Percentiles rank a stretch among this genome's conserved stretches.
Evolutionary conservation across 202 grass and related monocot species (phyloP).

Genomic region (Bolboschoenoplectus hybrid): DNA sequence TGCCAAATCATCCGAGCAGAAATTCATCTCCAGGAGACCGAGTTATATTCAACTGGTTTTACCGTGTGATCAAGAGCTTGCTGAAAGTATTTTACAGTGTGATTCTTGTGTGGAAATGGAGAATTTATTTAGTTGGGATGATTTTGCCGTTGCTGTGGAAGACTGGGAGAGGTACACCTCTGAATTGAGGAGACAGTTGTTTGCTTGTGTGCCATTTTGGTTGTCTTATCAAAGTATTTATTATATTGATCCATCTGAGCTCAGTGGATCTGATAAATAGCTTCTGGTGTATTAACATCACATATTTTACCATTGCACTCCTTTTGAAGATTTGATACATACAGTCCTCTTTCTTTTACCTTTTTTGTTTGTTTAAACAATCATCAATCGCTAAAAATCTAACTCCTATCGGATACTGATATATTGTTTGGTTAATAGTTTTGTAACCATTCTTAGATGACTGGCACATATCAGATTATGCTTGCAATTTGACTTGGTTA

Average conservation of each 20-base stretch:
- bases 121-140: conserved; percentile 51
- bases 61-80: conserved; percentile 50
- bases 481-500: background rate
- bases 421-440: background rate
- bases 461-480: background rate
- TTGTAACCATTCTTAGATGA: background rate
- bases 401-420: background rate
- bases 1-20: conserved; percentile 36
- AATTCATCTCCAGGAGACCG: conserved; percentile 37
- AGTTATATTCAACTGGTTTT: conserved; percentile 52
- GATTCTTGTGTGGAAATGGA: conserved; percentile 25
- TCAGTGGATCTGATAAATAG: conserved; percentile 38
- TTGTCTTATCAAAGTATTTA: conserved; percentile 60
- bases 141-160: conserved; percentile 53
- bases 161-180: conserved; percentile 69
- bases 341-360: background rate
- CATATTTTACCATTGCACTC: background rate
- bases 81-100: conserved; percentile 50
- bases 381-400: background rate
- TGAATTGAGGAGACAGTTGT: conserved; percentile 57
- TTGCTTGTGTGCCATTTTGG: conserved; percentile 57
- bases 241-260: conserved; percentile 47
- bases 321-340: background rate
- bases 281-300: background rate
- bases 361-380: conserved; percentile 9